Conservation (phyloP, 148 eudicot genomes). For the Polygonum maritimum region DNA sequence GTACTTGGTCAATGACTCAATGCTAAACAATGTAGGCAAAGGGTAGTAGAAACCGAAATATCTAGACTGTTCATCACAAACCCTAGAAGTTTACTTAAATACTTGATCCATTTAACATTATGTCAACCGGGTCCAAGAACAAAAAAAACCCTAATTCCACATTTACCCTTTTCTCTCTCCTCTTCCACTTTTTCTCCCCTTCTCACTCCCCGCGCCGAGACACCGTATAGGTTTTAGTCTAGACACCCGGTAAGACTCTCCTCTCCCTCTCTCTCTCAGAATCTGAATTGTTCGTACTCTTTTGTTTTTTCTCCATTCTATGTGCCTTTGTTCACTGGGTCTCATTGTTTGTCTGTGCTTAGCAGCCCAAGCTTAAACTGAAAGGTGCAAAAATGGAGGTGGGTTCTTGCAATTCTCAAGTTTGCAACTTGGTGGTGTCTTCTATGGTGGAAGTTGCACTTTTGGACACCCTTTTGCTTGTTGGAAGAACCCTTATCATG, state of each 20-base stretch:
- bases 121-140: not conserved
- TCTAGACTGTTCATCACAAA: not conserved
- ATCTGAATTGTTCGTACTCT: not conserved
- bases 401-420: slow-evolving; percentile 25
- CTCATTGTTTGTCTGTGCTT: slow-evolving; percentile 4
- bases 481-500: slow-evolving; percentile 48
- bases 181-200: not conserved
- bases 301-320: not conserved
- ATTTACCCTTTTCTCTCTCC: slow-evolving; percentile 6
- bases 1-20: too few relatives aligned
- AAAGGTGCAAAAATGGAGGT: slow-evolving; percentile 34
- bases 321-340: not conserved
- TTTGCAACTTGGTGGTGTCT: slow-evolving; percentile 19
- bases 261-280: not conserved
- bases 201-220: not conserved
- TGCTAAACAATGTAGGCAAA: not conserved
- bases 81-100: not conserved
- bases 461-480: slow-evolving; percentile 36
- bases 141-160: slow-evolving; percentile 1
- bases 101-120: not conserved
- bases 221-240: slow-evolving; percentile 6
- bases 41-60: not conserved
- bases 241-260: slow-evolving; percentile 8
- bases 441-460: slow-evolving; percentile 31
- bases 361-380: slow-evolving; percentile 14